These are phyloP conservation scores for Lactarius sanguifluus DNA, from an alignment of 768 basidiomycete genomes.

Conservation along the genomic window DNA sequence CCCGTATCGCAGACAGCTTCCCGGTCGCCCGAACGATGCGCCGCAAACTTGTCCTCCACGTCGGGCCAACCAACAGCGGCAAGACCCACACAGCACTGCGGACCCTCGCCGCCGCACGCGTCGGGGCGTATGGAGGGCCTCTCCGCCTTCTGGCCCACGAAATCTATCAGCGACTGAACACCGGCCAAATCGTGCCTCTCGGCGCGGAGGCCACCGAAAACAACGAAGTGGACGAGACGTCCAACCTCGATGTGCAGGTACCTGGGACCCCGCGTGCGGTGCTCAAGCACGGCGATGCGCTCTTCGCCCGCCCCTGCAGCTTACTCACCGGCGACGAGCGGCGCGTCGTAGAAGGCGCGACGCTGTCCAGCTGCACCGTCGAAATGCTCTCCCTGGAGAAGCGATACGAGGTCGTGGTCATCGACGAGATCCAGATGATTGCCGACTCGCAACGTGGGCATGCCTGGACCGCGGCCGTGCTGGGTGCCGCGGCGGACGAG, in stretches of 20 bases:
- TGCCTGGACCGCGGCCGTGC: slow-evolving; percentile 80
- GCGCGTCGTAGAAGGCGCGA: slow-evolving; percentile 59
- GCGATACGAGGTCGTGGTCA: slow-evolving; percentile 75
- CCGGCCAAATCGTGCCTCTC: slow-evolving; percentile 80
- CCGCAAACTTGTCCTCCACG: slow-evolving; percentile 88
- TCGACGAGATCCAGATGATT: slow-evolving; percentile 98
- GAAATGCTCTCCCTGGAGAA: slow-evolving; percentile 71
- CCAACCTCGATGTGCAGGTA: slow-evolving; percentile 37
- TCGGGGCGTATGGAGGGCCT: slow-evolving; percentile 88
- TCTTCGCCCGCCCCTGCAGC: slow-evolving; percentile 68
- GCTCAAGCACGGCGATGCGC: slow-evolving; percentile 42
- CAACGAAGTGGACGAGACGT: slow-evolving; percentile 42
- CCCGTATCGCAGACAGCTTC: slow-evolving; percentile 46
- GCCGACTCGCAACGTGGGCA: slow-evolving; percentile 73
- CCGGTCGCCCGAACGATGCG: slow-evolving; percentile 54
- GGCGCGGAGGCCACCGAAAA: slow-evolving; percentile 49
- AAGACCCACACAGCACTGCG: slow-evolving; percentile 94
- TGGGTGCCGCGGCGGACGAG: slow-evolving; percentile 75
- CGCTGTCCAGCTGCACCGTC: slow-evolving; percentile 80
- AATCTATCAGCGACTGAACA: slow-evolving; percentile 88
- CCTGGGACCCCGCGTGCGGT: slow-evolving; percentile 29
- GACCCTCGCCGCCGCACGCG: slow-evolving; percentile 71
- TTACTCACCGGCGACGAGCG: slow-evolving; percentile 91
- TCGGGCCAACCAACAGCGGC: slow-evolving; percentile 96
- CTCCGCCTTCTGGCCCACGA: slow-evolving; percentile 93